Conservation (phyloP, 306 rosid species). For the Canavalia ensiformis region DNA sequence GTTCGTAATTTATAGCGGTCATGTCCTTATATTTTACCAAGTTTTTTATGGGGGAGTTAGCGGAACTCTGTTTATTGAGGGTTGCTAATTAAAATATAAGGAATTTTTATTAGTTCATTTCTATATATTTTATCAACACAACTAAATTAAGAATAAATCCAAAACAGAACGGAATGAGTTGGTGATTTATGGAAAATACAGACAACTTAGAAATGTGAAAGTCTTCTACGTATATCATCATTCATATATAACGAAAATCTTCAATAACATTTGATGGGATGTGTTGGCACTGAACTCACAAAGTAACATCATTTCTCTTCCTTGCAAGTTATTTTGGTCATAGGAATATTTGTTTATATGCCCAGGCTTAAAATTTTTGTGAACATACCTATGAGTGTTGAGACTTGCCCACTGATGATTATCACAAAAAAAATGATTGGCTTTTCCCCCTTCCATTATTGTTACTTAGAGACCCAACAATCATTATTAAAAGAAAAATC, state of each 20-base stretch:
- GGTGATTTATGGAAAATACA: neutral
- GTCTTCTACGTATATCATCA: too few species aligned
- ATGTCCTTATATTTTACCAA: neutral
- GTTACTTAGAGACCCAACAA: too few species aligned
- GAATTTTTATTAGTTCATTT: too few species aligned
- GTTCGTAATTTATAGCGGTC: neutral
- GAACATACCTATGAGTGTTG: neutral
- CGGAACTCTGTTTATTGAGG: neutral
- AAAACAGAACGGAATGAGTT: neutral
- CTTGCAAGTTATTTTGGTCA: neutral
- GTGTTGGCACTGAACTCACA: neutral
- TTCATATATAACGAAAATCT: neutral
- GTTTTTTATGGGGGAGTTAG: neutral
- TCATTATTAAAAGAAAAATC: too few species aligned
- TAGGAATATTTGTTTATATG: neutral
- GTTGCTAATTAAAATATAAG: too few species aligned
- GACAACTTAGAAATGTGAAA: neutral
- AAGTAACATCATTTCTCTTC: neutral
- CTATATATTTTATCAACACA: neutral
- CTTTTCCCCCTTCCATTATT: too few species aligned
- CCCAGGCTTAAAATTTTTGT: neutral
- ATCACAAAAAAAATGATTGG: too few species aligned
- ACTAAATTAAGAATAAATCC: neutral
- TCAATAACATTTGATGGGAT: neutral
- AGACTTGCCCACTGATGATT: too few species aligned